These are phyloP conservation scores for Claviceps maximensis DNA, from an alignment of 2,329 filamentous ascomycete genomes.

Conservation along the genomic window DNA sequence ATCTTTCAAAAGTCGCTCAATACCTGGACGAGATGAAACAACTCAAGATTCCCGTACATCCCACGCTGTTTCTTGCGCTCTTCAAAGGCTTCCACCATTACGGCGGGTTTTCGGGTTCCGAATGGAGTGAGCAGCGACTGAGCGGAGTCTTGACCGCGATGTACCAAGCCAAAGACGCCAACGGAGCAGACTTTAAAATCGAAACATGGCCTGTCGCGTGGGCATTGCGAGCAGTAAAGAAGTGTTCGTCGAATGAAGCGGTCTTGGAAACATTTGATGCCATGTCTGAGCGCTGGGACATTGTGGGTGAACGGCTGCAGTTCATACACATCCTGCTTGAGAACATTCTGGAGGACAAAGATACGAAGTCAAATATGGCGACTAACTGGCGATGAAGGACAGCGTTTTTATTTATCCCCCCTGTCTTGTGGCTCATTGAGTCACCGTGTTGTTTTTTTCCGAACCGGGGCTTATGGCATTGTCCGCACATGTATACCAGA, in stretches of 20 bases:
- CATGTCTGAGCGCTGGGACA: slow-evolving; percentile 34
- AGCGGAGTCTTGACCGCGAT: slow-evolving; percentile 55
- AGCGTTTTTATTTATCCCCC: not conserved
- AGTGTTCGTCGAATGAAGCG: slow-evolving; percentile 37
- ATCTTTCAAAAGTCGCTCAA: slow-evolving; percentile 56
- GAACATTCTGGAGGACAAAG: slow-evolving; percentile 23
- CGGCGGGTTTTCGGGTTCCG: slow-evolving; percentile 48
- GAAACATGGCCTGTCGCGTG: slow-evolving; percentile 49
- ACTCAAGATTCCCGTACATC: slow-evolving; percentile 55
- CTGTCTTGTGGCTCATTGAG: not conserved
- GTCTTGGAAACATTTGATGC: slow-evolving; percentile 42
- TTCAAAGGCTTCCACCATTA: slow-evolving; percentile 72
- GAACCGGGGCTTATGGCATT: not conserved
- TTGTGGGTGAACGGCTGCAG: slow-evolving; percentile 25
- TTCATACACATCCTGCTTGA: slow-evolving; percentile 35
- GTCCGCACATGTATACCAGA: not conserved
- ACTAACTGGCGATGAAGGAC: slow-evolving; percentile 12
- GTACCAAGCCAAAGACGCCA: slow-evolving; percentile 37
- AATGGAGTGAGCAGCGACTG: slow-evolving; percentile 62
- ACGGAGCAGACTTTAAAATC: slow-evolving; percentile 34
- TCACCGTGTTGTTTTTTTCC: not conserved
- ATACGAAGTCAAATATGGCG: slow-evolving; percentile 16
- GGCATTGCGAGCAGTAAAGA: slow-evolving; percentile 49
- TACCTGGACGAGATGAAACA: slow-evolving; percentile 70
- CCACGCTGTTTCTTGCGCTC: slow-evolving; percentile 64